A percentile compares a stretch with the other conserved stretches of the same genome.
Conservation (phyloP, 495 filamentous ascomycete species). For the Neurospora sp. region DNA sequence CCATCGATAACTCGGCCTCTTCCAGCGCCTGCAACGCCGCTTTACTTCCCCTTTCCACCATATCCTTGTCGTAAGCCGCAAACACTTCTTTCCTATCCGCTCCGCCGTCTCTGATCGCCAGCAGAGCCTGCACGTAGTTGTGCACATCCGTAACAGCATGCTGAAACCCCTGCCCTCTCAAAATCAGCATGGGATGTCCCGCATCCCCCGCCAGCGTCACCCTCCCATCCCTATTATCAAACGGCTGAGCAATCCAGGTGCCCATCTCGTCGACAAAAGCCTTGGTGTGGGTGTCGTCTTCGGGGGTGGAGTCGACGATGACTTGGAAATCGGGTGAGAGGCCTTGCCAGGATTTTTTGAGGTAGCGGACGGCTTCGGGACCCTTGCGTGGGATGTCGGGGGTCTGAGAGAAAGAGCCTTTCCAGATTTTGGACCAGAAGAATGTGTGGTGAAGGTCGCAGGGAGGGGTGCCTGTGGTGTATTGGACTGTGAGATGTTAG, state of each 20-base stretch:
- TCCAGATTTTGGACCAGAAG: conserved; percentile 28
- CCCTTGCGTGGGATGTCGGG: conserved; percentile 1
- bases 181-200: conserved; percentile 46
- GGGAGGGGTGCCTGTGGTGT: too few species aligned
- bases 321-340: conserved; percentile 33
- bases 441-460: conserved; percentile 17
- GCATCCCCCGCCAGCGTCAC: conserved; percentile 49
- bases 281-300: conserved; percentile 12
- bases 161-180: background rate
- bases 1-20: conserved; percentile 14
- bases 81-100: conserved; percentile 19
- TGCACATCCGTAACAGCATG: conserved; percentile 37
- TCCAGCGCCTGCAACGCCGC: conserved; percentile 25
- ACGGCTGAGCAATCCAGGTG: conserved; percentile 26
- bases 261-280: conserved; percentile 23
- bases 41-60: conserved; percentile 35
- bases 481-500: too few species aligned
- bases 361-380: conserved; percentile 22
- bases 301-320: conserved; percentile 31
- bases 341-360: conserved; percentile 26
- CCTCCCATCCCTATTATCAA: conserved; percentile 38
- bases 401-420: conserved; percentile 7
- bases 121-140: conserved; percentile 14
- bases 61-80: conserved; percentile 35
- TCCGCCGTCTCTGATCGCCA: conserved; percentile 10